These are phyloP conservation scores for Fusarium oxysporum DNA, from an alignment of 2,329 filamentous ascomycete species.

Conservation along the genomic window DNA sequence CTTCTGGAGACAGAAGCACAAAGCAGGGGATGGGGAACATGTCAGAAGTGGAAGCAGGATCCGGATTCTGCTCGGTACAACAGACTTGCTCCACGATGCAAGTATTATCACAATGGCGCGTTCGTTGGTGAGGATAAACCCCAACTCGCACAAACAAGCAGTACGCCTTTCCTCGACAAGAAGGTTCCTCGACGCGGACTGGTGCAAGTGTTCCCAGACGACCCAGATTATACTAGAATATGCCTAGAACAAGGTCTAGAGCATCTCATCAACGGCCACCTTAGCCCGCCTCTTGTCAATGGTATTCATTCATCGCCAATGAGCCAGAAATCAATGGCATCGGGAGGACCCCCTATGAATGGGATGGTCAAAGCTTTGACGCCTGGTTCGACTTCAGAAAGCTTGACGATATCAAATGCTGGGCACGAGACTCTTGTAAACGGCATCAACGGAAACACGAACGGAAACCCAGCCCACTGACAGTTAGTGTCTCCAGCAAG, in stretches of 20 bases:
- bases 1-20: constrained; percentile 63
- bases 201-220: constrained; percentile 63
- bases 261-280: constrained; percentile 62
- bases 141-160: constrained; percentile 60
- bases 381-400: constrained; percentile 33
- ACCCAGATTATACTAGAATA: constrained; percentile 67
- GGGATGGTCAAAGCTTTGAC: constrained; percentile 45
- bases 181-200: constrained; percentile 67
- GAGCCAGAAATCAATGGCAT: constrained; percentile 51
- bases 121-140: constrained; percentile 65
- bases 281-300: constrained; percentile 59
- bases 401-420: constrained; percentile 18
- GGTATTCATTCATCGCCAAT: constrained; percentile 61
- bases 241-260: constrained; percentile 68
- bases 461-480: constrained; percentile 27
- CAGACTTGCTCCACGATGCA: constrained; percentile 67
- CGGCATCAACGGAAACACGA: constrained; percentile 46
- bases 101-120: constrained; percentile 68
- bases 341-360: constrained; percentile 45
- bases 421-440: constrained; percentile 46
- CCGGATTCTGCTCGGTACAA: constrained; percentile 64
- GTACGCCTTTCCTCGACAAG: constrained; percentile 65
- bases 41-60: constrained; percentile 70
- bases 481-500: constrained; percentile 12
- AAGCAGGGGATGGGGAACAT: constrained; percentile 54